phyloP scores from a whole-genome alignment of 352 stramenopile genomes.

The Phytopythium aichiense region DNA sequence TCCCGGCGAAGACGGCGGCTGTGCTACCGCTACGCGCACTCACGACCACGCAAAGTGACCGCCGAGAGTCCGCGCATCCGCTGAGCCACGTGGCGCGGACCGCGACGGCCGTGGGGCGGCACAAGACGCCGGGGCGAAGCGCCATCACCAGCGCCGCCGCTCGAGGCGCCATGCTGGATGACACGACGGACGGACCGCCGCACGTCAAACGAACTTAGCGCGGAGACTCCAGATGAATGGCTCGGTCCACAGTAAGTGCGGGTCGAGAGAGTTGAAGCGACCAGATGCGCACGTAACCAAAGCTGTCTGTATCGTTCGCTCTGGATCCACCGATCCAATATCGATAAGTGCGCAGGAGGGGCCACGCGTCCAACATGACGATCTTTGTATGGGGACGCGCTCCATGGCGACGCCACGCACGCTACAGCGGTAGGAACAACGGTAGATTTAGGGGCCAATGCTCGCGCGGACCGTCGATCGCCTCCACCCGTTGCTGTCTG shows the following conservation, averaged over 20 bases:
- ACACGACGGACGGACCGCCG: background rate
- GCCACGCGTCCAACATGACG: constrained; percentile 1
- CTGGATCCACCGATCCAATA: background rate
- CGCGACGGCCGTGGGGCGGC: background rate
- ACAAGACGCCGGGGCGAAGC: background rate
- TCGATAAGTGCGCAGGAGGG: background rate
- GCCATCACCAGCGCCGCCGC: background rate
- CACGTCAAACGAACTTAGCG: constrained; percentile 5
- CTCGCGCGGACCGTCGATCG: background rate
- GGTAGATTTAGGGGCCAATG: background rate
- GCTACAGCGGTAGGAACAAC: background rate
- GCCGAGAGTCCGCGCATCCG: background rate
- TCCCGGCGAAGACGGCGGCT: background rate
- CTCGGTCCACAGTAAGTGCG: background rate
- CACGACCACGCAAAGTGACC: background rate
- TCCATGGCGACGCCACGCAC: background rate
- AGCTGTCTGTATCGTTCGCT: background rate
- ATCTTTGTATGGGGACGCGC: background rate
- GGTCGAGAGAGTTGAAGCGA: background rate
- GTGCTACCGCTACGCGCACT: background rate
- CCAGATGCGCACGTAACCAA: background rate
- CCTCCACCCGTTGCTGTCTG: background rate
- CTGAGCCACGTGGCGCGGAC: background rate
- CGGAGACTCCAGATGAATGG: background rate
- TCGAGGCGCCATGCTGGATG: background rate